Percentiles rank a stretch among this genome's conserved stretches.
Evolutionary conservation across 345 rosid species (phyloP).

Genomic region (Lepidium aucheri): DNA sequence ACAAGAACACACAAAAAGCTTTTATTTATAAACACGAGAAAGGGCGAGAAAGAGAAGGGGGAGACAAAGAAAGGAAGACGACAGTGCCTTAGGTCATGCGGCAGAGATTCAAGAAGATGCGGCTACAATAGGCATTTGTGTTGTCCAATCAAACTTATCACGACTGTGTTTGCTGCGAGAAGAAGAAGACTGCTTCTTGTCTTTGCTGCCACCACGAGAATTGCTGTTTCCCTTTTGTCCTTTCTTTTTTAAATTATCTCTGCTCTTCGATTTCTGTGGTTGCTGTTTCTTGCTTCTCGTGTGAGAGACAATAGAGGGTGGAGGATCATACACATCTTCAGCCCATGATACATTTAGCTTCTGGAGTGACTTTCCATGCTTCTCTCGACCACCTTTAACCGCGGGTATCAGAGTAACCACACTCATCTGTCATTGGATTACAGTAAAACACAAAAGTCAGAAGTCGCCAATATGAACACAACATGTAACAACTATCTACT

Average conservation of each 20-base stretch:
- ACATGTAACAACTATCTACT: neutral
- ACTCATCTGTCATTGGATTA: constrained; percentile 17
- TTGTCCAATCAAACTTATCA: constrained; percentile 21
- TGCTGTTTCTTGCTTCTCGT: constrained; percentile 40
- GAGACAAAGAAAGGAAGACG: neutral
- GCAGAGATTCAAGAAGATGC: constrained; percentile 38
- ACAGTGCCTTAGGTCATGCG: neutral
- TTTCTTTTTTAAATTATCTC: constrained; percentile 48
- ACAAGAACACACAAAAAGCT: neutral
- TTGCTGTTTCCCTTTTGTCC: constrained; percentile 58
- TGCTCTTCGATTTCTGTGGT: constrained; percentile 49
- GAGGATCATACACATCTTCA: constrained; percentile 87
- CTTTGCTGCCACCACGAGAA: constrained; percentile 43
- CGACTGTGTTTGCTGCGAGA: constrained; percentile 30
- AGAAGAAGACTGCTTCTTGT: constrained; percentile 48
- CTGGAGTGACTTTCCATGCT: constrained; percentile 36
- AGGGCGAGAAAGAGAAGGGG: neutral
- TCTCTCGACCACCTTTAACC: constrained; percentile 75
- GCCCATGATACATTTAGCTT: constrained; percentile 74
- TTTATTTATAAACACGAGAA: constrained; percentile 10
- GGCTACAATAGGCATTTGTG: constrained; percentile 45
- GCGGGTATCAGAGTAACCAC: constrained; percentile 49
- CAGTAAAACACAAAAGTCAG: constrained; percentile 1
- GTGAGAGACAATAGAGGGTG: constrained; percentile 61
- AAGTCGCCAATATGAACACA: neutral